Conservation (phyloP, 2,329 filamentous ascomycete genomes). For the Paecilomyces fulvus region DNA sequence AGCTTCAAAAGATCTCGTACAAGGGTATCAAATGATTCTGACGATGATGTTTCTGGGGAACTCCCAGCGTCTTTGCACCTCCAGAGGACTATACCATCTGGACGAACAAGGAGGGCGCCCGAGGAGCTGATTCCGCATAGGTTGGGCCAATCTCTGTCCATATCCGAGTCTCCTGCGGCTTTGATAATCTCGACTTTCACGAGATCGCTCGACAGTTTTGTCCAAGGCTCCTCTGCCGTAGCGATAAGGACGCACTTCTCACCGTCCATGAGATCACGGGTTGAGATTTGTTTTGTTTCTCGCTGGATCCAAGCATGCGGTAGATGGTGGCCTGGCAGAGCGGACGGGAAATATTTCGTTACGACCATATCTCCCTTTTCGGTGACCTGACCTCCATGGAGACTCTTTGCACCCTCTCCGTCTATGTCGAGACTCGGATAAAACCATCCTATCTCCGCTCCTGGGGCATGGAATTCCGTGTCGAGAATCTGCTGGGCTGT, state of each 20-base stretch:
- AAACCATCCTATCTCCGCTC: slow-evolving; percentile 28
- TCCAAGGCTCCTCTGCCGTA: slow-evolving; percentile 6
- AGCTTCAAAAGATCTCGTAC: background rate
- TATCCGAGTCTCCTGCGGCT: background rate
- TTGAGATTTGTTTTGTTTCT: slow-evolving; percentile 9
- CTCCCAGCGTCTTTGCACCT: slow-evolving; percentile 2
- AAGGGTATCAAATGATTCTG: background rate
- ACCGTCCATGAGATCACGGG: slow-evolving; percentile 13
- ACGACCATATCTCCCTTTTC: slow-evolving; percentile 10
- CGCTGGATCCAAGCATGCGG: slow-evolving; percentile 22
- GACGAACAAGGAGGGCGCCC: slow-evolving; percentile 22
- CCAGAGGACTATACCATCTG: slow-evolving; percentile 25
- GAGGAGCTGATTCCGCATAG: slow-evolving; percentile 8
- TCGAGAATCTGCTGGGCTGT: slow-evolving; percentile 19
- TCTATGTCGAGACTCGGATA: slow-evolving; percentile 18
- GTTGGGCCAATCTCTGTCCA: slow-evolving; percentile 10
- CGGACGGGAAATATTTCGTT: slow-evolving; percentile 13
- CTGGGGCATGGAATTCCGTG: slow-evolving; percentile 25
- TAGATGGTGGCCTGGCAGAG: slow-evolving; percentile 23
- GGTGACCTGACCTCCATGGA: slow-evolving; percentile 15
- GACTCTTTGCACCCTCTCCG: slow-evolving; percentile 9
- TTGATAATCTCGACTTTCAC: background rate
- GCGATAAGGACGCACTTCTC: slow-evolving; percentile 12
- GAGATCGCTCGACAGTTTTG: background rate
- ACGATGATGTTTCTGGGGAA: background rate